Percentiles rank a stretch among this genome's conserved stretches.
Conservation (phyloP, 192 early-diverging fungal genomes). For the Spinellus fusiger region DNA sequence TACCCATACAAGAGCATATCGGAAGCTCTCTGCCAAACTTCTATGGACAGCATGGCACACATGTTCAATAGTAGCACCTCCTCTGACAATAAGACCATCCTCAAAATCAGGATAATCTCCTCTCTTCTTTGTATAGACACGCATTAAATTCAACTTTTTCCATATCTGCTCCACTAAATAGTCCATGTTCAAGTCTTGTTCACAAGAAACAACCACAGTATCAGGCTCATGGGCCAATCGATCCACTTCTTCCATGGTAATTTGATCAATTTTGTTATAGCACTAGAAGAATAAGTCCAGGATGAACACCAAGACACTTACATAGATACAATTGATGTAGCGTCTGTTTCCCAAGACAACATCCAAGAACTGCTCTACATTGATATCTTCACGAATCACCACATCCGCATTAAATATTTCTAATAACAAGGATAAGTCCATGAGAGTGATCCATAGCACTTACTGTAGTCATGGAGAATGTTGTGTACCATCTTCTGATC, state of each 20-base stretch:
- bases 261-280: conserved; percentile 97
- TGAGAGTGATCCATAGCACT: not conserved
- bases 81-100: conserved; percentile 84
- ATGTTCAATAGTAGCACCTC: conserved; percentile 74
- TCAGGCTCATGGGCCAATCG: conserved; percentile 81
- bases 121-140: conserved; percentile 95
- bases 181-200: conserved; percentile 88
- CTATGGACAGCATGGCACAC: conserved; percentile 89
- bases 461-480: conserved; percentile 93
- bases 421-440: not conserved
- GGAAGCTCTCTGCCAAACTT: conserved; percentile 78
- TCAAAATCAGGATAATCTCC: conserved; percentile 94
- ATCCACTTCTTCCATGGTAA: conserved; percentile 94
- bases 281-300: conserved; percentile 31
- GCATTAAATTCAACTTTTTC: conserved; percentile 80
- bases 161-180: conserved; percentile 88
- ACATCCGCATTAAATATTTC: conserved; percentile 97
- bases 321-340: conserved; percentile 93
- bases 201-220: conserved; percentile 87
- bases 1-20: conserved; percentile 94
- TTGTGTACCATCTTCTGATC: conserved; percentile 89
- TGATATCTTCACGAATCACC: conserved; percentile 93
- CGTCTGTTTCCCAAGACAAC: conserved; percentile 97
- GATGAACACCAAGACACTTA: conserved; percentile 28
- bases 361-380: conserved; percentile 97